Evolutionary conservation across 2,329 filamentous ascomycete species (phyloP), one percentile per base, ranked within the genome.

Genomic region (Exserohilum turcica): DNA sequence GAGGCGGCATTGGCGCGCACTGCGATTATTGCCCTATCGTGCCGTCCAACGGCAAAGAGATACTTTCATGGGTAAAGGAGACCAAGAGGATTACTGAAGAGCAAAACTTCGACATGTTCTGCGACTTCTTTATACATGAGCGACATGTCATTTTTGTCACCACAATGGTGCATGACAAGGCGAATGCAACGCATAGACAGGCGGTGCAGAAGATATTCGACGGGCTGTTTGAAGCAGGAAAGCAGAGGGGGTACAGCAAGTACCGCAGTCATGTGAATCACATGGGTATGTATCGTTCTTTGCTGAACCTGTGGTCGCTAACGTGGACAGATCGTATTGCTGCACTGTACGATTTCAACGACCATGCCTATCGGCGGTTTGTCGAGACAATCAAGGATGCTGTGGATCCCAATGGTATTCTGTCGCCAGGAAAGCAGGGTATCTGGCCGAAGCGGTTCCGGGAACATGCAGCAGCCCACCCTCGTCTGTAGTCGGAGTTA

Each of bases 51-150:
- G 78, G 78, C 0, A 76, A 74, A 48, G 65, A 68, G 9, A 66
- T 79, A 36, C 57, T 78, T 6, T 73, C 75, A 24, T 80, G 78
- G 78, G 74, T 77, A 28, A 70, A 53, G 52, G 71, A 67, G 1
- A 75, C 77, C 31, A 76, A 77, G 56, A 68, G 64, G 39, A 69
- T 78, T n/a, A 78, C 75, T 49, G 76, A 78, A 52, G 67, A 68
- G 6, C 70, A 78, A 27, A 71, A 70, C 0, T 76, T 79, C 43
- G 79, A 81, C 54, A 61, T 79, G 18, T 73, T 78, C 54, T 77
- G 76, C 54, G 79, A 80, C 51, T 80, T 80, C 64, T 80, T 80
- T 66, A 78, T 81, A 76, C 74, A 79, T 43, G 77, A 80, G 54
- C 67, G 77, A 1, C 77, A 79, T 40, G 74, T 78, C 7, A 76